Conservation (phyloP, 1,139 yeast genomes). For the Saccharomycopsis hybrid region DNA sequence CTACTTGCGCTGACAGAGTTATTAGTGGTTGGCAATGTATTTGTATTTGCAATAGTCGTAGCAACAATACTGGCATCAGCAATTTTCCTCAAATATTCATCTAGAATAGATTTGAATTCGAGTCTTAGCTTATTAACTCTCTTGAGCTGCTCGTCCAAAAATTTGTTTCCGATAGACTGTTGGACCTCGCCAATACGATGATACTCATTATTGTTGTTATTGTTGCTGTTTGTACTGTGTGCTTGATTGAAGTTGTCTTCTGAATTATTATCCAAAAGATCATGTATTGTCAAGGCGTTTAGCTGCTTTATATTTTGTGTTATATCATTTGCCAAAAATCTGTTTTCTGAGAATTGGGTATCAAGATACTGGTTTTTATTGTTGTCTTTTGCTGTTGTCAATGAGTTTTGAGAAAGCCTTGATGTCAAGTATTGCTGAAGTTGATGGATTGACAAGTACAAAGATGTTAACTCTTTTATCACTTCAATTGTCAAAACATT, state of each 20-base stretch:
- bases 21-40: not conserved
- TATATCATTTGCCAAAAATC: too few relatives aligned
- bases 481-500: conserved; percentile 24
- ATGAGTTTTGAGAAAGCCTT: too few relatives aligned
- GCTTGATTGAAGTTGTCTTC: too few relatives aligned
- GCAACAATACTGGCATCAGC: conserved; percentile 18
- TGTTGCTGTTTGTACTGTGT: too few relatives aligned
- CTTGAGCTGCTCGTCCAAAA: conserved; percentile 25
- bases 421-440: conserved; percentile 24
- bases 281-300: too few relatives aligned
- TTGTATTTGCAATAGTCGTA: not conserved
- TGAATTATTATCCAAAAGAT: too few relatives aligned
- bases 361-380: too few relatives aligned
- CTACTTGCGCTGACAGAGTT: not conserved
- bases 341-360: too few relatives aligned
- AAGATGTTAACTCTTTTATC: conserved; percentile 32
- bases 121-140: conserved; percentile 32
- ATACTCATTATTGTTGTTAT: too few relatives aligned
- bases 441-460: conserved; percentile 37
- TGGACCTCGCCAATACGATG: too few relatives aligned
- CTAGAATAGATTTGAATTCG: conserved; percentile 43
- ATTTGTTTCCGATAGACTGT: conserved; percentile 15
- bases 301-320: too few relatives aligned
- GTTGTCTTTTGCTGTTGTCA: too few relatives aligned
- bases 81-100: conserved; percentile 29